Percentiles rank a stretch among this genome's conserved stretches.
These are phyloP conservation scores for Xylaria flabelliformis DNA, from an alignment of 495 filamentous ascomycete species.

Conservation along the genomic window DNA sequence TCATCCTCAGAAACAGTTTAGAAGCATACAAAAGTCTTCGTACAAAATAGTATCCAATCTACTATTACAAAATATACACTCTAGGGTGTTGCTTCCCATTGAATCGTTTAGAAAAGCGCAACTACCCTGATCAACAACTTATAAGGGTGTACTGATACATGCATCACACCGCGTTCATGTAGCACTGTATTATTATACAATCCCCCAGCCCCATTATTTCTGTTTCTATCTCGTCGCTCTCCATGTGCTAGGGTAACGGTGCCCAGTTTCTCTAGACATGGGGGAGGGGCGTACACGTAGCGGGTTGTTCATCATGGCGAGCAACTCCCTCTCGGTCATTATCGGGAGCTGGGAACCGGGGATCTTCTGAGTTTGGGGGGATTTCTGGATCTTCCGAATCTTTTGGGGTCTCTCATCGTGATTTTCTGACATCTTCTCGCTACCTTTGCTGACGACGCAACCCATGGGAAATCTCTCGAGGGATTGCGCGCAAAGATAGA, in stretches of 20 bases:
- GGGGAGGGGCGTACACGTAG: not conserved
- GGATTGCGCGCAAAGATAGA: not conserved
- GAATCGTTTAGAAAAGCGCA: not conserved
- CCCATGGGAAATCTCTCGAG: not conserved
- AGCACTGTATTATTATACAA: not conserved
- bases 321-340: not conserved
- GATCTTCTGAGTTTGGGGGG: not conserved
- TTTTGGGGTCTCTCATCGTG: not conserved
- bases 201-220: not conserved
- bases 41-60: not conserved
- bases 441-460: slow-evolving; percentile 3
- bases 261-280: not conserved
- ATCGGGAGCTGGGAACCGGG: too few species aligned
- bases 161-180: not conserved
- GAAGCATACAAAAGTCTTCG: not conserved
- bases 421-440: not conserved
- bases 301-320: not conserved
- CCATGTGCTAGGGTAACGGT: not conserved
- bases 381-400: not conserved
- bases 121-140: not conserved
- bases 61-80: not conserved
- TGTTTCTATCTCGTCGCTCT: not conserved
- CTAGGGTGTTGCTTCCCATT: not conserved
- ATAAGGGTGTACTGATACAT: not conserved
- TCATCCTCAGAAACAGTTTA: not conserved